Evolutionary conservation across 306 rosid genomes (phyloP).

Genomic region (Prunus fruticosa): DNA sequence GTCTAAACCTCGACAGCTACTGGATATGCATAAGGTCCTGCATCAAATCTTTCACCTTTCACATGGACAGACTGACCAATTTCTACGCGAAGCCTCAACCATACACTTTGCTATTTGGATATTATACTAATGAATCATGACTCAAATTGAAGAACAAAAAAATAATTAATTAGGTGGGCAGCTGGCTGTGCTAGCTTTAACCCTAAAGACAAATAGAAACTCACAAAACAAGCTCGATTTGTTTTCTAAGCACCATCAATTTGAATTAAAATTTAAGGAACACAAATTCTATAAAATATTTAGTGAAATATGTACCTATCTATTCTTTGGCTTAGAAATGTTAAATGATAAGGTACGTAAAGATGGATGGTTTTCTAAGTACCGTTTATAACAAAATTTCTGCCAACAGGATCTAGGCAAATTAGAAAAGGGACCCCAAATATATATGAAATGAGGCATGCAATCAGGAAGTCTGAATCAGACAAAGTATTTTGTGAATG

Average conservation of each 20-base stretch:
- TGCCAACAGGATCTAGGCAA: no score
- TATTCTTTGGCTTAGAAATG: background rate
- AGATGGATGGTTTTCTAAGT: no score
- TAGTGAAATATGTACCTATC: background rate
- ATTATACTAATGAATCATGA: background rate
- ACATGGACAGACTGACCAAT: background rate
- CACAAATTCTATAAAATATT: background rate
- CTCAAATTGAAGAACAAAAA: no score
- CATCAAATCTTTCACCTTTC: slow-evolving; percentile 41
- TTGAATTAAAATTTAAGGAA: background rate
- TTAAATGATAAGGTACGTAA: background rate
- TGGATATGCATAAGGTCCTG: slow-evolving; percentile 18
- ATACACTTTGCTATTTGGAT: no score
- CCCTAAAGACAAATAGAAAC: background rate
- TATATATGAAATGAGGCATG: no score
- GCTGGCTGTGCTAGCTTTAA: background rate
- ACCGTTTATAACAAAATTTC: no score
- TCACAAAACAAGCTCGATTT: background rate
- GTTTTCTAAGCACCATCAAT: background rate
- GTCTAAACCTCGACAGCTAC: slow-evolving; percentile 30
- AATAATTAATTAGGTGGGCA: background rate
- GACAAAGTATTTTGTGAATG: background rate
- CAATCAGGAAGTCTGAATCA: background rate
- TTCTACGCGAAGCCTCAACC: background rate
- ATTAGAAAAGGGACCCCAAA: no score